Evolutionary conservation across 202 grass and related monocot genomes (phyloP), one percentile per base, ranked within the genome.

Genomic region (Schoenoplectus triqueter): DNA sequence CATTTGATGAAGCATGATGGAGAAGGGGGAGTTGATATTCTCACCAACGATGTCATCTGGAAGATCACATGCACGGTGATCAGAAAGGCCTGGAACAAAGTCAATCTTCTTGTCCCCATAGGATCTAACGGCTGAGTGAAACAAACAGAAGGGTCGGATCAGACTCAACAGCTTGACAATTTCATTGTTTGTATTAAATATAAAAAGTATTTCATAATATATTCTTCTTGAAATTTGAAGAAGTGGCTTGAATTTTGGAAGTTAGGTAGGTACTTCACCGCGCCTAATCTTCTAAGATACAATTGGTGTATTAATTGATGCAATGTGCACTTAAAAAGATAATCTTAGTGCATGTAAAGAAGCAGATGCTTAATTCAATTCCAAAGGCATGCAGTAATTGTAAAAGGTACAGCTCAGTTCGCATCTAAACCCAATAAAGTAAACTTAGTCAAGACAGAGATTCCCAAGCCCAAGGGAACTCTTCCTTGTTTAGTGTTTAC

Each of bases 61-160:
- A 81, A 97, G 92, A 89, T 97, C 94, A 42, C 86, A 11, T 7
- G 88, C 75, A 1, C 80, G 90, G 80, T 91, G 87, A 72, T 80
- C 39, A 1, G 56, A 83, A 1, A 97, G 86, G 72, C 84, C 88
- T 0, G 86, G 84, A 64, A 91, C 74, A 17, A 87, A 80, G 19
- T 60, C 15, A 1, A 97, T 54, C 13, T 48, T 64, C 62, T 89
- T 89, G 48, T 97, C 50, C 0, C 40, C 77, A 1, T 83, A 83
- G 6, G 63, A 20, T 70, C 70, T 56, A 13, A 69, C 6, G 15
- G 81, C 80, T 83, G 48, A 52, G 14, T 15, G 31, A 10, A 68
- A 69, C 48, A 68, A 54, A 68, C 14, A 10, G 22, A 50, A 82
- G 8, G 2, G 0, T 65, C 10, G 3, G 10, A 4, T 14, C 4